Base-by-base conservation (phyloP, 768 basidiomycete species). In the Kwoniella botswanensis region DNA sequence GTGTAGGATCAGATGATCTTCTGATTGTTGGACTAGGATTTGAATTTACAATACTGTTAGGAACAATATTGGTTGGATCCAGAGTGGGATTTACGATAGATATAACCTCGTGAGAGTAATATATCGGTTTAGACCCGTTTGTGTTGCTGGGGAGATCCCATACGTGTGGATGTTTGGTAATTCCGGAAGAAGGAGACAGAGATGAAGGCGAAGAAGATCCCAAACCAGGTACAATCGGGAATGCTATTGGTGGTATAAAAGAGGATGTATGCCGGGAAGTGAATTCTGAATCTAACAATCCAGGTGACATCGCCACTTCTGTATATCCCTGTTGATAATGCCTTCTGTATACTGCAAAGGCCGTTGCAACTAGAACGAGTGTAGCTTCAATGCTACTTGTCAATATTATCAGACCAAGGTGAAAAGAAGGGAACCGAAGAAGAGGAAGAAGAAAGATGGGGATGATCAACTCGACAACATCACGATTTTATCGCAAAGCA, bases 151-250 rank as follows among this genome's bases (percentile, higher is more conserved):
- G 59, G 6, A 61, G 17, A n/a, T 61, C 59, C 59, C 59, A 61
- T 43, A 61, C 59, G 42, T 61, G 59, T 7, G 59, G 59, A 43
- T 61, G 59, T 61, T 44, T 21, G 35, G 29, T 26, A 7, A 15
- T 58, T 22, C 21, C 21, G 26, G 24, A 26, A 24, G 26, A 26
- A 26, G 57, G 29, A 9, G 15, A 11, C 18, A 15, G 54, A 22
- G n/a, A 55, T 18, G 18, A 50, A 18, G 46, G 46, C 46, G 46
- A 35, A 35, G 35, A 35, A 35, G 35, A 35, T 4, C 35, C 35
- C 35, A 35, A 4, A 35, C 35, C 35, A 35, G 35, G 35, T 35
- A 35, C 4, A 6, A 35, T 35, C 1, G 35, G 35, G 35, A 35
- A 35, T 18, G 46, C 4, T 6, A 18, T 4, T 11, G 18, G 18